Percentiles rank a stretch among this genome's conserved stretches.
Conservation (phyloP, 129 eudicot genomes). For the Tanacetum coccineum region DNA sequence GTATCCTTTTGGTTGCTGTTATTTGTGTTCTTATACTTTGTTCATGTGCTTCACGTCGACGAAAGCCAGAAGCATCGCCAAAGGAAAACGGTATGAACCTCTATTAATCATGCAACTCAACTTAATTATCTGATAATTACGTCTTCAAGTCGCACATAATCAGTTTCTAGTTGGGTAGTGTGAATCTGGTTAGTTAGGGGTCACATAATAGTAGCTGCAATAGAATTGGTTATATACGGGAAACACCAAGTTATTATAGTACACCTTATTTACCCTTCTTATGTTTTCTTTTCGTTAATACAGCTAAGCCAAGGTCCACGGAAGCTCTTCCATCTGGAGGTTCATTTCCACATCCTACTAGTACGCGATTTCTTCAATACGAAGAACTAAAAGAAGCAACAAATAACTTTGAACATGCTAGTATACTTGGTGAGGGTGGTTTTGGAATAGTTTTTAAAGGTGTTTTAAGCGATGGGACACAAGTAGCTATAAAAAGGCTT, state of each 20-base stretch:
- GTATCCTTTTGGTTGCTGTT: constrained; percentile 53
- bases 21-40: constrained; percentile 52
- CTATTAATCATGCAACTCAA: neutral
- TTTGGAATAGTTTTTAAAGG: constrained; percentile 90
- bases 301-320: constrained; percentile 52
- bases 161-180: neutral
- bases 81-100: constrained; percentile 60
- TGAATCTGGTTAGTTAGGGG: constrained; percentile 7
- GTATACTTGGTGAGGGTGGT: constrained; percentile 98
- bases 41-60: constrained; percentile 52
- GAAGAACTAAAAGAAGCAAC: constrained; percentile 97
- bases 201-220: neutral
- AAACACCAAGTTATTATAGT: neutral
- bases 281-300: constrained; percentile 10
- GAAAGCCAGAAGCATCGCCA: constrained; percentile 43
- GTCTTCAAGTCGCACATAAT: neutral
- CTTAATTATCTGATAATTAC: constrained; percentile 8
- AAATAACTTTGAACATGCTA: constrained; percentile 70
- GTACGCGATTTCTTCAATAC: constrained; percentile 80
- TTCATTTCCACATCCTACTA: constrained; percentile 79
- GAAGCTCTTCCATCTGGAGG: constrained; percentile 54
- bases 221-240: neutral
- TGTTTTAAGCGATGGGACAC: constrained; percentile 79
- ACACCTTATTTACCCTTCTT: neutral
- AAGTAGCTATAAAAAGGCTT: constrained; percentile 93